Base-by-base conservation (phyloP, 768 basidiomycete genomes). In the Tulasnella sp. region DNA sequence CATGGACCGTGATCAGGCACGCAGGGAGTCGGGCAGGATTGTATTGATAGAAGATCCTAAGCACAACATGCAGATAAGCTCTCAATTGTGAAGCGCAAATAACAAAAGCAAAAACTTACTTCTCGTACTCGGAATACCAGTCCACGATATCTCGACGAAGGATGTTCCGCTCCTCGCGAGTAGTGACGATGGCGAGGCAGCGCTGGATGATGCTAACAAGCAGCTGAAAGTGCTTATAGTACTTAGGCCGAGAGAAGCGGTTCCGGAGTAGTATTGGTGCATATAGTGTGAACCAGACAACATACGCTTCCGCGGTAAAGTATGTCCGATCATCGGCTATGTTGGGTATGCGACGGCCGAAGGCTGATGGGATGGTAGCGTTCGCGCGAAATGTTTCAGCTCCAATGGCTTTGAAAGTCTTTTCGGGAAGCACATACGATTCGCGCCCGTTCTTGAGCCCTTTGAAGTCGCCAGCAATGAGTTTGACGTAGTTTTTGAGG, bases 381-480 rank as follows among this genome's bases (percentile, higher is more conserved):
- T 81, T 80, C 17, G 81, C 75, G 26, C 26, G 40, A 0, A 78
- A 78, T 0, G 80, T 81, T 39, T 78, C 82, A 3, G 72, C 66
- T 0, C 83, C 81, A 44, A 85, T 80, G 0, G 79, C 80, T 22
- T 83, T 77, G 84, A 84, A 84, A 1, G 84, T 78, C 0, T 74
- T 69, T 8, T 62, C n/a, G 0, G 35, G 26, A 17, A 83, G 73
- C 4, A 76, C 65, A 36, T 82, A 83, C 7, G 71, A 26, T 17
- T 76, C 80, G 5, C 17, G 37, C 0, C 78, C 78, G 7, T 76
- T 41, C 62, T 83, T 78, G 1, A 84, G 75, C 9, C 75, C 81
- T 74, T 85, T 86, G 78, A 78, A 84, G 16, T 76, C 73, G 0
- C 83, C 82, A 1, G 78, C 81, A 82, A 82, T 82, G 0, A 83